A percentile compares a stretch with the other conserved stretches of the same genome.
phyloP scores from a whole-genome alignment of 2,329 filamentous ascomycete genomes.

The Aspergillus brunneoviolaceus region DNA sequence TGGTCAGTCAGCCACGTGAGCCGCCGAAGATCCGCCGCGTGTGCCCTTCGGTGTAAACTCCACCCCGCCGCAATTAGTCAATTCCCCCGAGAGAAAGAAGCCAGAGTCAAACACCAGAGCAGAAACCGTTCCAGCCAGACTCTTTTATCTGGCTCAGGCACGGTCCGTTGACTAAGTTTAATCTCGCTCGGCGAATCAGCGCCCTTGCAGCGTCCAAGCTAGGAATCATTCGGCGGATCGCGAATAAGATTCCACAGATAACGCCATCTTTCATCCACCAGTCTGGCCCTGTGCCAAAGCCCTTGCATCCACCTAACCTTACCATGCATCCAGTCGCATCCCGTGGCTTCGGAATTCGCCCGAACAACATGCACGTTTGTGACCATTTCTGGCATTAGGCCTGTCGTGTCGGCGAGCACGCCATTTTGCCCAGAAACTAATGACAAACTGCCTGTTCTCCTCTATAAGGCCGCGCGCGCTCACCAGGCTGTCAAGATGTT shows the following conservation, averaged over 20 bases:
- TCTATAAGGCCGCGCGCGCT: background rate
- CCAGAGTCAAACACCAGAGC: background rate
- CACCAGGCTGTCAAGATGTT: background rate
- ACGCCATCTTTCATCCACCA: conserved; percentile 4
- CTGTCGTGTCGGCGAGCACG: background rate
- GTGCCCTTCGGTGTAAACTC: background rate
- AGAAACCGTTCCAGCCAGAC: background rate
- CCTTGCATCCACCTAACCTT: background rate
- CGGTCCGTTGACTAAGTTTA: background rate
- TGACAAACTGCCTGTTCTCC: background rate
- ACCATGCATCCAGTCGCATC: background rate
- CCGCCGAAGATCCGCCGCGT: background rate
- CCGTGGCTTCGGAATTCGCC: background rate
- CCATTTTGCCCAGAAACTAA: background rate
- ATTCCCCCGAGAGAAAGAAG: background rate
- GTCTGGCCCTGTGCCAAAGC: background rate
- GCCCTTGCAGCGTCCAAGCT: background rate
- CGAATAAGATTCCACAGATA: conserved; percentile 6
- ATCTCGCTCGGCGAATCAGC: background rate
- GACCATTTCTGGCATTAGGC: background rate
- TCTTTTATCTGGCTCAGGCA: background rate
- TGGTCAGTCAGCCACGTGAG: background rate
- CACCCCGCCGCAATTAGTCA: background rate
- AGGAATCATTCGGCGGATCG: background rate
- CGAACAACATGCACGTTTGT: background rate